A percentile compares a stretch with the other conserved stretches of the same genome.
Evolutionary conservation across 1,284 basidiomycete species (phyloP).

Genomic region (Naganishia cerealis): DNA sequence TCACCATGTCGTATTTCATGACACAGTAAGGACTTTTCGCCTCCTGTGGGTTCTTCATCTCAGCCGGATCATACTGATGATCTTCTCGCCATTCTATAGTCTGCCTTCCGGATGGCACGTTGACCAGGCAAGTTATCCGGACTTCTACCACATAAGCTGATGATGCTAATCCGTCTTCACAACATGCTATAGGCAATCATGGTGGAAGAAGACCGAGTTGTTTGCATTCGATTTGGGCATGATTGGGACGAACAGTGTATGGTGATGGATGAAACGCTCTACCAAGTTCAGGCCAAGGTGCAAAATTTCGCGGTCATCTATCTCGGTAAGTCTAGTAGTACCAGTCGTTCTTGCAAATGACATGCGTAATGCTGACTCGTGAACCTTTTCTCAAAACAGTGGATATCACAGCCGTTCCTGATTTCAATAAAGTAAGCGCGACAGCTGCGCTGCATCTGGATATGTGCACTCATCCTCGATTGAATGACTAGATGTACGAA

Average conservation of each 20-base stretch:
- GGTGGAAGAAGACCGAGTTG: conserved; percentile 93
- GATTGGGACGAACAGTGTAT: conserved; percentile 95
- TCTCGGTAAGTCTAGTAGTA: conserved; percentile 54
- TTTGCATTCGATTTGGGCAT: conserved; percentile 92
- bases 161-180: background rate
- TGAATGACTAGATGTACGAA: conserved; percentile 51
- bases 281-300: conserved; percentile 87
- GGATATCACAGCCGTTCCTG: conserved; percentile 95
- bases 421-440: conserved; percentile 88
- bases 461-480: background rate
- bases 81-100: conserved; percentile 36
- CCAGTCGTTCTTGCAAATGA: background rate
- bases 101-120: conserved; percentile 96
- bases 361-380: conserved; percentile 21
- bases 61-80: background rate
- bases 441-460: conserved; percentile 3
- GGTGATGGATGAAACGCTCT: conserved; percentile 98
- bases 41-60: background rate
- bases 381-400: conserved; percentile 51
- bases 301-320: conserved; percentile 99
- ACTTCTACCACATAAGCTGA: background rate
- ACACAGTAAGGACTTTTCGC: conserved; percentile 49
- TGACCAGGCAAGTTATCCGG: conserved; percentile 60
- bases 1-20: conserved; percentile 56
- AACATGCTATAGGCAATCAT: conserved; percentile 72